Evolutionary conservation across 1,139 yeast species (phyloP), one percentile per base, ranked within the genome.

Genomic region (Blastobotrys elegans): DNA sequence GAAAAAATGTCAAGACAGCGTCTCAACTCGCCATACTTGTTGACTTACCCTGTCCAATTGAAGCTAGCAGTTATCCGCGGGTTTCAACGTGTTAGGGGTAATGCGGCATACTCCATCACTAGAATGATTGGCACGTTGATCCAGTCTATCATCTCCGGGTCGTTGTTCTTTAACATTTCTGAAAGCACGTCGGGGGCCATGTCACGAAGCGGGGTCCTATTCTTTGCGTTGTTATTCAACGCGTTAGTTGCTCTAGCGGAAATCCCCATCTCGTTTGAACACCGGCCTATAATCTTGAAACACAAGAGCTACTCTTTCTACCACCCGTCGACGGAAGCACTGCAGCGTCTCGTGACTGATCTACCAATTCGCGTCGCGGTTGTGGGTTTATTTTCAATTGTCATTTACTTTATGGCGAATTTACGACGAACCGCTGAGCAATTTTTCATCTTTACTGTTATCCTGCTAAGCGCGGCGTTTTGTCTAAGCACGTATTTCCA

Each of bases 61-160:
- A 57, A 51, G 32, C 60, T 54, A 4, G 54, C 50, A 13, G 66
- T 72, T 56, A 59, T 59, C 21, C 73, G 85, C 62, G 76, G 80
- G 49, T 73, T 75, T 58, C 79, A 77, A 56, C 74, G 79, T 58
- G 73, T 72, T 47, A 67, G 67, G 56, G 82, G 81, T 58, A 81
- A 79, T 59, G 67, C 68, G 49, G 72, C 80, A 6, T 76, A 73
- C 52, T 69, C 78, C 1, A 58, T 72, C 34, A 73, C 76, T 38
- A 71, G 71, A 51, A 56, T 76, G n/a, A 60, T 70, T 18, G 79
- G 82, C 33, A 73, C 74, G 48, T 56, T 77, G 29, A 66, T 70
- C 45, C 78, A 76, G 60, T 75, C 79, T 50, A 66, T 79, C 47
- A 66, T 79, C 53, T 72, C 73, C 31, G 82, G 60, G 64, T 77